These are phyloP conservation scores for Neurospora tetraspora DNA, from an alignment of 495 filamentous ascomycete genomes.

Conservation along the genomic window DNA sequence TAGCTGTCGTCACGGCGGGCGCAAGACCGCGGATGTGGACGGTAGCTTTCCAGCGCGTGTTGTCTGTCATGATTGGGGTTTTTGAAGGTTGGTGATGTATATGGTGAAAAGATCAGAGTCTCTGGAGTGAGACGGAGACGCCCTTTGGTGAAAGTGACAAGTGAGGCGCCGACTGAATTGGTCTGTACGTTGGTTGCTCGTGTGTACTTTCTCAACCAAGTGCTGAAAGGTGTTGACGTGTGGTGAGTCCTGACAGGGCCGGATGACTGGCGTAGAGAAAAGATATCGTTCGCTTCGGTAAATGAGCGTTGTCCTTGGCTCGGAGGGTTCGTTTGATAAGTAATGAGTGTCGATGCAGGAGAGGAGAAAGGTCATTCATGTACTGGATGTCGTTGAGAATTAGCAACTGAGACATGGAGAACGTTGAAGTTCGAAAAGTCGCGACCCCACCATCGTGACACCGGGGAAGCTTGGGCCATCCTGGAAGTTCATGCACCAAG, in stretches of 20 bases:
- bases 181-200: background rate
- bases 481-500: background rate
- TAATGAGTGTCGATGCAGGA: background rate
- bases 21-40: conserved; percentile 88
- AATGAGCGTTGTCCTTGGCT: background rate
- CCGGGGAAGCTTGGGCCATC: background rate
- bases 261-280: background rate
- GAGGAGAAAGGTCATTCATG: background rate
- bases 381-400: background rate
- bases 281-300: background rate
- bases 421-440: background rate
- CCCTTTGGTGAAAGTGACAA: background rate
- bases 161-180: no score
- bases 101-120: background rate
- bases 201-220: background rate
- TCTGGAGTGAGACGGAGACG: background rate
- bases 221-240: background rate
- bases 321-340: background rate
- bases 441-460: background rate
- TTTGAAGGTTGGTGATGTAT: background rate
- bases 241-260: background rate
- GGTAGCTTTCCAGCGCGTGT: conserved; percentile 76
- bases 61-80: conserved; percentile 58
- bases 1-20: conserved; percentile 58
- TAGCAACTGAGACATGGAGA: background rate